These are phyloP conservation scores for Aspergillus vadensis DNA, from an alignment of 2,329 filamentous ascomycete genomes.

Conservation along the genomic window DNA sequence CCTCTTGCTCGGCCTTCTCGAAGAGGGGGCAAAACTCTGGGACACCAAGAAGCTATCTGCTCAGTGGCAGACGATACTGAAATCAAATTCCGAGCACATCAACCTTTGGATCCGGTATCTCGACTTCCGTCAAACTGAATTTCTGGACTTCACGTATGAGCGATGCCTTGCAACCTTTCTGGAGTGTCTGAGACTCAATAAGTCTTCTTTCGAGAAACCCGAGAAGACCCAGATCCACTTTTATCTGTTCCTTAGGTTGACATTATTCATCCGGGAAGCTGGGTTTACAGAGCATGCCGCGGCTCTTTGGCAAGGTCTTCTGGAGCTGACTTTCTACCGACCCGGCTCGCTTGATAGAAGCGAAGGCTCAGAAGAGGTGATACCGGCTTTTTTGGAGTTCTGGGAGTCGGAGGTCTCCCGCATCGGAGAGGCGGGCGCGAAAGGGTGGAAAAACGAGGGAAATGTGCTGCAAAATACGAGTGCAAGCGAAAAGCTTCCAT, in stretches of 20 bases:
- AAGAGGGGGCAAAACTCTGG: constrained; percentile 75
- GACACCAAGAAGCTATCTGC: constrained; percentile 60
- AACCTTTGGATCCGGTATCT: constrained; percentile 73
- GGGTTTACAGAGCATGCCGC: constrained; percentile 77
- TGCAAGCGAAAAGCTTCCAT: constrained; percentile 27
- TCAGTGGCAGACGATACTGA: constrained; percentile 67
- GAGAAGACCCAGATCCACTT: constrained; percentile 51
- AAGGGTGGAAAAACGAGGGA: constrained; percentile 62
- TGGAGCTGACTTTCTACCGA: constrained; percentile 70
- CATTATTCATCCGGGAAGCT: constrained; percentile 70
- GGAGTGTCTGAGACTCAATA: constrained; percentile 55
- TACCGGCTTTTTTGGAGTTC: constrained; percentile 65
- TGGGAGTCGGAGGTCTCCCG: constrained; percentile 85
- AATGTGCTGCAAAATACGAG: constrained; percentile 36
- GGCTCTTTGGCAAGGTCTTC: constrained; percentile 77
- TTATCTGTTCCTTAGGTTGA: constrained; percentile 75
- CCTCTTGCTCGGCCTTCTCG: constrained; percentile 70
- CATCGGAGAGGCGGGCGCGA: constrained; percentile 71
- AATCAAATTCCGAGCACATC: constrained; percentile 59
- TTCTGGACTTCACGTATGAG: constrained; percentile 69
- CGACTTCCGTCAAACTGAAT: constrained; percentile 69
- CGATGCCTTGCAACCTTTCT: constrained; percentile 62
- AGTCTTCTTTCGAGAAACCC: constrained; percentile 18
- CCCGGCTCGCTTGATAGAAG: constrained; percentile 43
- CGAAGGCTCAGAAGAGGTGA: constrained; percentile 13